These are phyloP conservation scores for Lodderomyces pseudojiufengensis DNA, from an alignment of 1,139 yeast species.

Conservation along the genomic window DNA sequence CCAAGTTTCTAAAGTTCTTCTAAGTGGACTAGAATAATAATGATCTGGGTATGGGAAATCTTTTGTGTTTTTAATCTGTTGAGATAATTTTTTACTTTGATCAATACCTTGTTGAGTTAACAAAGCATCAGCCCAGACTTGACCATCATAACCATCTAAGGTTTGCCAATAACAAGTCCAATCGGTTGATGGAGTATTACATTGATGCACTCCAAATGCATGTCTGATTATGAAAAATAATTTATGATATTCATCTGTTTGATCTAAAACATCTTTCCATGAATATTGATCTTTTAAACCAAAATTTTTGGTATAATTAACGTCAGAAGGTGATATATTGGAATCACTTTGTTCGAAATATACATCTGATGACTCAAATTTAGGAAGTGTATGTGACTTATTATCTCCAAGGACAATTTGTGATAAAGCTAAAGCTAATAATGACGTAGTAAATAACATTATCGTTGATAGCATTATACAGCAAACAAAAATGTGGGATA, in stretches of 20 bases:
- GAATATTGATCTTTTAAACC: constrained; percentile 18
- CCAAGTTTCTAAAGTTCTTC: constrained; percentile 36
- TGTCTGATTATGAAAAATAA: constrained; percentile 37
- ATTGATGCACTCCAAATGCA: constrained; percentile 36
- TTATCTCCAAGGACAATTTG: constrained; percentile 7
- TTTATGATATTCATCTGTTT: constrained; percentile 17
- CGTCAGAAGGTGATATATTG: constrained; percentile 9
- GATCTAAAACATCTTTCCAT: constrained; percentile 16
- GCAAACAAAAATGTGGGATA: background rate
- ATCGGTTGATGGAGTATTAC: constrained; percentile 17
- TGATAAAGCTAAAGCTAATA: constrained; percentile 3
- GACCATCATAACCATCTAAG: constrained; percentile 26
- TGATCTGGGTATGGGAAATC: constrained; percentile 28
- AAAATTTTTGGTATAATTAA: constrained; percentile 16
- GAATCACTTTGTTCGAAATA: constrained; percentile 22
- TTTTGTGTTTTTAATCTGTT: constrained; percentile 14
- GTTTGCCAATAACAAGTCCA: constrained; percentile 37
- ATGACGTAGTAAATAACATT: background rate
- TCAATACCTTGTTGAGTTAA: constrained; percentile 27
- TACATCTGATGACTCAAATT: constrained; percentile 11
- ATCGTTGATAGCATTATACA: background rate
- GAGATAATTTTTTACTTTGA: constrained; percentile 19
- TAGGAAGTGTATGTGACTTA: constrained; percentile 8
- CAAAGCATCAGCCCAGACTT: constrained; percentile 38
- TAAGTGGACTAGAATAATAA: constrained; percentile 33